Base-by-base conservation (phyloP, 169 alveolate species). In the Pseudocohnilembus persalinus region DNA sequence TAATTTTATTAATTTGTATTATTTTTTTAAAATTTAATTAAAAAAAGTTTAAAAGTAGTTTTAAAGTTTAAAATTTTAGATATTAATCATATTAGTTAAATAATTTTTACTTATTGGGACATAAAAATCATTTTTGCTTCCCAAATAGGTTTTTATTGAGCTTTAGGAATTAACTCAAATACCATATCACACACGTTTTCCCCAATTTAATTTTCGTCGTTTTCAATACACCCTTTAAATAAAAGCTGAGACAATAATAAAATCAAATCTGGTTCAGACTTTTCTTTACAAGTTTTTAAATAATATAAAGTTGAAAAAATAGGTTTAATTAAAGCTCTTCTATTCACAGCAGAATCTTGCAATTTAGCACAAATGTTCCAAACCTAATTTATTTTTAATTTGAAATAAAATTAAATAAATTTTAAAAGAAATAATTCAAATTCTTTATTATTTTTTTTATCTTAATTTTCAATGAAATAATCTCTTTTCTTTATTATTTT, bases 81-180 rank as follows among this genome's bases (percentile, higher is more conserved):
- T 49, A 49, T 49, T 20, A 49, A 49, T 11, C 4, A 49, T 49
- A 49, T 49, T 49, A 49, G 4, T 49, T 49, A 11, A 11, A 49
- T 49, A 49, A 20, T 20, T 49, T 11, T 49, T 49, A 49, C 68
- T 49, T 49, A 20, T 49, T 49, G 68, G 4, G 68, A 49, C 83
- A 92, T 84, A 85, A 91, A 95, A 27, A 95, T 91, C 93, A 93
- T 89, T 88, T 95, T 95, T 63, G 96, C 96, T 83, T 95, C 97
- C 94, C 96, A 92, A 65, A 95, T 82, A 1, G 94, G 94, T 85
- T 95, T 94, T 81, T 93, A 88, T 83, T 89, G 93, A 74, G 91
- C 90, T 74, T 92, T 88, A 24, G 97, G 97, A 25, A 95, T 89
- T 65, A 92, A 90, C 35, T 90, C 91, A 75, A 95, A 93, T 25